Conservation (phyloP, 768 basidiomycete genomes). For the Pleurotus eryngii region DNA sequence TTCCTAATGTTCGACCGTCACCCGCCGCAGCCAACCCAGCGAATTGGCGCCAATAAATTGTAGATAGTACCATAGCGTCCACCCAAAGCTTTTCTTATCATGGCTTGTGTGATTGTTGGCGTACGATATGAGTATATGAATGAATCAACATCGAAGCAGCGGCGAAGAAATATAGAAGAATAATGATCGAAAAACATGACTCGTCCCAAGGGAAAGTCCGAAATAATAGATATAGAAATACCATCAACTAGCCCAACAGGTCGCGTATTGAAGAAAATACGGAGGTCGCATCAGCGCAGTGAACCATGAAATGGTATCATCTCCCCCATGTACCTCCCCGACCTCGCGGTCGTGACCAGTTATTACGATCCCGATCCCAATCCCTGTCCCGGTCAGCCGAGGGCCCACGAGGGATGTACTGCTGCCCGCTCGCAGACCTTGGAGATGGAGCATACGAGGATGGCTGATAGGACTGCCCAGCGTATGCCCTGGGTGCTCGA, state of each 20-base stretch:
- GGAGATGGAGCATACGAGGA: slow-evolving; percentile 9
- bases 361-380: slow-evolving; percentile 34
- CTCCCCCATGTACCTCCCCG: not conserved
- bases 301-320: not conserved
- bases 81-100: not conserved
- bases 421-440: slow-evolving; percentile 22
- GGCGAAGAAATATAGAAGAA: not conserved
- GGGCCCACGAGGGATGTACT: slow-evolving; percentile 46
- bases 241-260: not conserved
- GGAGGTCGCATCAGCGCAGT: not conserved
- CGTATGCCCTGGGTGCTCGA: slow-evolving; percentile 14
- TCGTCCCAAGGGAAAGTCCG: not conserved
- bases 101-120: not conserved
- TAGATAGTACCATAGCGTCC: too few relatives aligned
- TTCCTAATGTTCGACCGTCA: too few relatives aligned
- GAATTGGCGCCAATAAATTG: too few relatives aligned
- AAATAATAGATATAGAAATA: not conserved
- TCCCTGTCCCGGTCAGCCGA: slow-evolving; percentile 52
- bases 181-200: not conserved
- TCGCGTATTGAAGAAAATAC: not conserved
- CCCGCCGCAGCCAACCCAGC: too few relatives aligned
- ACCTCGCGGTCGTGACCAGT: not conserved
- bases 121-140: not conserved
- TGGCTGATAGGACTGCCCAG: slow-evolving; percentile 10
- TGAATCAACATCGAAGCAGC: not conserved